A percentile compares a stretch with the other conserved stretches of the same genome.
Conservation (phyloP, 148 eudicot genomes). For the Rhododendron vialii region DNA sequence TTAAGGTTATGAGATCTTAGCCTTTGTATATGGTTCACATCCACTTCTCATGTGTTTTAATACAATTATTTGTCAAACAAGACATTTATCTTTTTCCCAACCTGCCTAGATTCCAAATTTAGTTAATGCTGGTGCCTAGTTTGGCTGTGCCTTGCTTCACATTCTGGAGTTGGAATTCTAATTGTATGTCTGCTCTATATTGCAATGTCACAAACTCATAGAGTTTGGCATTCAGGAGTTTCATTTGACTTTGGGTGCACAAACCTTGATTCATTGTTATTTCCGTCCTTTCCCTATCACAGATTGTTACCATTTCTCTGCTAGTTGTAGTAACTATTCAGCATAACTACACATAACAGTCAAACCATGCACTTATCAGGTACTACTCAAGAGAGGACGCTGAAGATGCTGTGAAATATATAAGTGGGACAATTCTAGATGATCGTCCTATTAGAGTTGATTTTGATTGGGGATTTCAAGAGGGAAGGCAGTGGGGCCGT, state of each 20-base stretch:
- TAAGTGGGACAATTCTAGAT: constrained; percentile 96
- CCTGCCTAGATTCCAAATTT: background rate
- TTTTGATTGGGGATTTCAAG: constrained; percentile 99
- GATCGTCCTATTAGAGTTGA: constrained; percentile 98
- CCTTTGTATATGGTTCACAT: background rate
- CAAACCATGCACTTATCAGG: constrained; percentile 29
- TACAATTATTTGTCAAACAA: background rate
- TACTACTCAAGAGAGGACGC: constrained; percentile 89
- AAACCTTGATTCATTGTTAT: background rate
- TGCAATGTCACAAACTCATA: background rate
- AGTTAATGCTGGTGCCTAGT: background rate
- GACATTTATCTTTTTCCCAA: background rate
- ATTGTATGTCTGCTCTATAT: background rate
- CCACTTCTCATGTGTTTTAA: background rate
- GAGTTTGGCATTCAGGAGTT: background rate
- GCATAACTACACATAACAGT: background rate
- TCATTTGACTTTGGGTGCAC: background rate
- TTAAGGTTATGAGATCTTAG: background rate
- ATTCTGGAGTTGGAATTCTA: background rate
- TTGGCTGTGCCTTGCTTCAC: background rate
- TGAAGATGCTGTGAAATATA: constrained; percentile 86
- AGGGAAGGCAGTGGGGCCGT: constrained; percentile 99
- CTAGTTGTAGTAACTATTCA: background rate
- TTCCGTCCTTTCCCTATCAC: background rate
- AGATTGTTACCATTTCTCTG: background rate